Evolutionary conservation across 2,329 filamentous ascomycete genomes (phyloP).

Genomic region (Xylaria polymorpha): DNA sequence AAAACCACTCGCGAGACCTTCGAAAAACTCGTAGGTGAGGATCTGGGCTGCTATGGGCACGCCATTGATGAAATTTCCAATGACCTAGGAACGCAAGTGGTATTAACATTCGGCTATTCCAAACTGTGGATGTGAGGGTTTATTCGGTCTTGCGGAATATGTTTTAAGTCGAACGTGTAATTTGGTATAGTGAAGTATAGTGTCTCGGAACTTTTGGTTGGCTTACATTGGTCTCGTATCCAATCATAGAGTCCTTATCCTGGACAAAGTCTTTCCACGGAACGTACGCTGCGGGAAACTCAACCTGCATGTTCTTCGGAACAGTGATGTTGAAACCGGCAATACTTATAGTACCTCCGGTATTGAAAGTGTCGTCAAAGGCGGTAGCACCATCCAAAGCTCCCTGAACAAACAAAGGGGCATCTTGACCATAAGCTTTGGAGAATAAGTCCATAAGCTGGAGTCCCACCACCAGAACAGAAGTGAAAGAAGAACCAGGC

Average conservation of each 20-base stretch:
- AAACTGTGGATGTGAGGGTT: neutral
- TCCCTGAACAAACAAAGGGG: conserved; percentile 51
- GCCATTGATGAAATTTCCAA: conserved; percentile 53
- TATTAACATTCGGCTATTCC: neutral
- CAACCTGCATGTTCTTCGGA: conserved; percentile 61
- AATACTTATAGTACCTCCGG: conserved; percentile 58
- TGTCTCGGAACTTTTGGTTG: no score
- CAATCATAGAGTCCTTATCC: conserved; percentile 48
- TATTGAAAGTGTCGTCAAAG: conserved; percentile 55
- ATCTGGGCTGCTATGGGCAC: conserved; percentile 51
- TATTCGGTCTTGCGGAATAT: neutral
- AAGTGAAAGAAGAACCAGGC: conserved; percentile 31
- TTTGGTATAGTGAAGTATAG: neutral
- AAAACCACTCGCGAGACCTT: conserved; percentile 52
- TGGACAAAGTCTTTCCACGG: conserved; percentile 56
- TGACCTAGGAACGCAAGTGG: conserved; percentile 44
- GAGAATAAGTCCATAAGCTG: conserved; percentile 37
- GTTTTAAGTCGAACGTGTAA: neutral
- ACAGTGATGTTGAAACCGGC: conserved; percentile 59
- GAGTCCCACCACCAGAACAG: conserved; percentile 36
- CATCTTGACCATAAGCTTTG: conserved; percentile 39
- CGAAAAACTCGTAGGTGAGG: conserved; percentile 51
- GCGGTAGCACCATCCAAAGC: conserved; percentile 50
- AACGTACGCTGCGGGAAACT: conserved; percentile 60
- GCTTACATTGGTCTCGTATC: conserved; percentile 53